Conservation (phyloP, 1,139 yeast genomes). For the Trichomonascaceae sp. region DNA sequence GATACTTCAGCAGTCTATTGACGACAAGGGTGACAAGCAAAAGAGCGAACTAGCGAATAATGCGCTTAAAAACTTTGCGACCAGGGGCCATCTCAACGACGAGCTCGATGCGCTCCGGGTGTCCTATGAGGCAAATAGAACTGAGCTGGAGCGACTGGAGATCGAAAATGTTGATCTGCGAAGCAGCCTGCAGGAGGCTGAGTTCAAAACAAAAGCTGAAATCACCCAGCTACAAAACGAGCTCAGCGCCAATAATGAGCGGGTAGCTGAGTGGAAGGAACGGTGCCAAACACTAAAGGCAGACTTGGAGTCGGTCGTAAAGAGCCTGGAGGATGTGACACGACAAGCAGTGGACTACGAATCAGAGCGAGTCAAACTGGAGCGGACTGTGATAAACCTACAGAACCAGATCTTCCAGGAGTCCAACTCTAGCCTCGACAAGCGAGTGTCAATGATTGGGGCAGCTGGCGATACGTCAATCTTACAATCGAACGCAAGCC, state of each 20-base stretch:
- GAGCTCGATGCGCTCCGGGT: conserved; percentile 13
- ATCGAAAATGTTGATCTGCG: conserved; percentile 25
- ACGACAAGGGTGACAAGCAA: neutral
- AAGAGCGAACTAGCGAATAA: neutral
- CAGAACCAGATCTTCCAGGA: conserved; percentile 14
- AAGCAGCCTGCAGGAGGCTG: conserved; percentile 21
- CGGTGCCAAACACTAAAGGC: conserved; percentile 20
- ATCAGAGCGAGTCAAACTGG: conserved; percentile 21
- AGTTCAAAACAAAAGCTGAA: conserved; percentile 19
- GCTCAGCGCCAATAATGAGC: conserved; percentile 15
- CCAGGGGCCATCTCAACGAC: conserved; percentile 10
- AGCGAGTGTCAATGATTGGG: conserved; percentile 15
- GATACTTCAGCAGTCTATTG: conserved; percentile 1
- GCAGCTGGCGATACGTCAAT: conserved; percentile 2
- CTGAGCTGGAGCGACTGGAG: conserved; percentile 21
- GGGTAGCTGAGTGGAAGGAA: conserved; percentile 20
- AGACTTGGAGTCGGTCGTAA: conserved; percentile 22
- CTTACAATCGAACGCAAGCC: conserved; percentile 1
- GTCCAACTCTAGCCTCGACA: conserved; percentile 12
- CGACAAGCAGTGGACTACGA: conserved; percentile 26
- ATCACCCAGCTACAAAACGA: conserved; percentile 17
- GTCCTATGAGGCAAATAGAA: conserved; percentile 16
- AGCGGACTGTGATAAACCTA: conserved; percentile 17
- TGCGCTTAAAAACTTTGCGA: neutral
- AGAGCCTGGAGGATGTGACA: conserved; percentile 25